Evolutionary conservation across 176 grass and related monocot genomes (phyloP).

Genomic region (Zea mays): Zm-B73-REFERENCE-NAM-5.0 NC_050099.1:154505001-154505500

Average conservation of each 20-base stretch:
- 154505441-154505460: conserved; percentile 62
- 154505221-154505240: conserved; percentile 58
- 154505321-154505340: no score
- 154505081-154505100: conserved; percentile 55
- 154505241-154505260: conserved; percentile 64
- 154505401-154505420: conserved; percentile 25
- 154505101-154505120: conserved; percentile 62
- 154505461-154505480: conserved; percentile 74
- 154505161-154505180: conserved; percentile 22
- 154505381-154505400: conserved; percentile 61
- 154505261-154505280: conserved; percentile 16
- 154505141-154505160: conserved; percentile 50
- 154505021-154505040: conserved; percentile 74
- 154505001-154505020: conserved; percentile 11
- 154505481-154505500: conserved; percentile 86
- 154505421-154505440: conserved; percentile 51
- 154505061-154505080: neutral
- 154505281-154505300: no score
- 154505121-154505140: conserved; percentile 36
- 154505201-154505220: conserved; percentile 44
- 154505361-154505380: conserved; percentile 51
- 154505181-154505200: conserved; percentile 76
- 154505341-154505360: neutral
- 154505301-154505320: no score
- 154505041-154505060: neutral